Base-by-base conservation (phyloP, 768 basidiomycete species). In the Cystofilobasidium capitatum region DNA sequence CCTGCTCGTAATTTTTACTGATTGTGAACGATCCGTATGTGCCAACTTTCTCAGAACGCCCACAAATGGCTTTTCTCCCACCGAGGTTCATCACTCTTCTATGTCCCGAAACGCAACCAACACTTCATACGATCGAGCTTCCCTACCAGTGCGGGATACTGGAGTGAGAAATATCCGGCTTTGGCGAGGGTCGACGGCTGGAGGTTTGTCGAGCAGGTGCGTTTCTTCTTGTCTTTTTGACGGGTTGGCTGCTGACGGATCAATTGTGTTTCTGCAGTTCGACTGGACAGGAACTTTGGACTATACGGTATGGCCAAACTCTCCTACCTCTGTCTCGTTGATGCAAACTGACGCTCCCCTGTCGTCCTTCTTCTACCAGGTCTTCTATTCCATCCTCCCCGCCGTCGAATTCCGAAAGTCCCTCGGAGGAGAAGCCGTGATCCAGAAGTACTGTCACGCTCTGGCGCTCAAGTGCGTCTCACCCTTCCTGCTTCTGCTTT, bases 31-130 rank as follows among this genome's bases (percentile, higher is more conserved):
- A 22, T n/a, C 51, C 13, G n/a, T n/a, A 33, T n/a, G 54, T 35
- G 26, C 8, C 54, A 42, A 45, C 63, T 62, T n/a, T 44, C 35
- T 33, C 69, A 88, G 84, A 90, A 90, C 72, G 87, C 86, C 71
- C 87, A 91, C 77, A 91, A 92, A 76, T 93, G 91, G 89, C 77
- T 91, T 1, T 85, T 81, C 71, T 80, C 83, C 3, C 86, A 88
- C 74, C 81, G 89, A 7, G 79, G 83, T 0, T 84, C 81, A 54
- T 84, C 88, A 0, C 79, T 86, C 22, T 78, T 92, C 20, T 92
- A 91, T 74, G 87, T 88, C 7, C 87, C 89, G 0, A 81, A 79
- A 65, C 76, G 72, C 40, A 74, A 76, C 47, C 75, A 75, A 70
- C 64, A 69, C 58, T 62, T 76, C 14, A 71, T 76, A 14, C 66